These are phyloP conservation scores for Neltuma alba DNA, from an alignment of 306 rosid species.

Conservation along the genomic window DNA sequence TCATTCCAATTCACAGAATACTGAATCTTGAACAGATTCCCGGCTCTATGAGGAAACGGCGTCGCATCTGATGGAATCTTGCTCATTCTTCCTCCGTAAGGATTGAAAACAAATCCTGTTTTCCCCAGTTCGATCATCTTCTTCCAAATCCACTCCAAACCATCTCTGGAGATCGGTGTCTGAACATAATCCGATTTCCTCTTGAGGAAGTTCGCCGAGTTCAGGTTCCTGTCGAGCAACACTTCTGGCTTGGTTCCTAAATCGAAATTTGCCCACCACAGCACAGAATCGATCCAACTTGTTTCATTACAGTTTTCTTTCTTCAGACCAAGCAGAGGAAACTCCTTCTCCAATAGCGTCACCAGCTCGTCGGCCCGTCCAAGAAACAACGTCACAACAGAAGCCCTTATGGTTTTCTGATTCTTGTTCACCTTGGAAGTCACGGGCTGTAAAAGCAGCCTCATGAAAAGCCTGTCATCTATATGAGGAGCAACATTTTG, in stretches of 20 bases:
- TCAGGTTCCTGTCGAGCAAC: slow-evolving; percentile 34
- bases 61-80: slow-evolving; percentile 35
- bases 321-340: slow-evolving; percentile 55
- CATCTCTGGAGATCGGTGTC: slow-evolving; percentile 37
- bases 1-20: slow-evolving; percentile 47
- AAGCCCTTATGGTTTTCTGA: slow-evolving; percentile 42
- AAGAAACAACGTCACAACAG: slow-evolving; percentile 50
- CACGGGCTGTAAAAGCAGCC: slow-evolving; percentile 59
- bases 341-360: slow-evolving; percentile 45
- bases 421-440: slow-evolving; percentile 47
- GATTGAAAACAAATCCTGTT: slow-evolving; percentile 49
- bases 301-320: slow-evolving; percentile 53
- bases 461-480: slow-evolving; percentile 60
- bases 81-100: slow-evolving; percentile 54
- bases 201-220: slow-evolving; percentile 33
- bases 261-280: slow-evolving; percentile 42
- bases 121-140: slow-evolving; percentile 45
- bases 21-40: slow-evolving; percentile 54
- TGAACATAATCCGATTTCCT: slow-evolving; percentile 60
- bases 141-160: slow-evolving; percentile 46
- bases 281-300: slow-evolving; percentile 57
- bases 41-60: slow-evolving; percentile 46
- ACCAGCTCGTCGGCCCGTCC: slow-evolving; percentile 54
- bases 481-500: slow-evolving; percentile 57
- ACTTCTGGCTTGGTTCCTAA: slow-evolving; percentile 35